Base-by-base conservation (phyloP, 2,329 filamentous ascomycete genomes). In the Cadophora sp. region DNA sequence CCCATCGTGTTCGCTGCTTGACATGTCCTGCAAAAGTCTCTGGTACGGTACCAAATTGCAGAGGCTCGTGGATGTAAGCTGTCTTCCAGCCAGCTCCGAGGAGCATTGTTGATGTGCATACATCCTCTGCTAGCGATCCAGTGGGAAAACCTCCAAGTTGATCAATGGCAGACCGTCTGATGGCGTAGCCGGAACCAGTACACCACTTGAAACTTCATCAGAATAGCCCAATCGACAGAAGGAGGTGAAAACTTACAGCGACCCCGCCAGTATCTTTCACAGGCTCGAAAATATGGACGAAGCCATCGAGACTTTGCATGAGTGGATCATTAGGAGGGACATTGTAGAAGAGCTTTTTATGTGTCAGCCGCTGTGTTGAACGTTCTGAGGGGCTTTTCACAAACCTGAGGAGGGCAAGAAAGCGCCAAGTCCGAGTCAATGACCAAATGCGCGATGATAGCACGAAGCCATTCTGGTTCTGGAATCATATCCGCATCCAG, bases 401-500 rank as follows among this genome's bases (percentile, higher is more conserved):
- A 30, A 30, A 30, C 27, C 79, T 78, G 86, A 9, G 85, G 85
- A 30, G 85, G 85, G 72, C 85, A 88, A 24, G 83, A 85, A 60
- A 88, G 80, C 59, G 84, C 85, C 80, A 87, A 81, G 74, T 84
- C 85, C 55, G 81, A 79, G 72, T 89, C 85, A 11, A 65, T 65
- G n/a, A 89, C 72, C 62, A 89, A 76, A 73, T 89, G 87, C 64
- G 87, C 85, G 24, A 89, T 76, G 18, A 86, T 74, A 45, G 85
- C 83, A 48, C 87, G 84, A n/a, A 89, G 80, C 85, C 87, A 90
- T 59, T 85, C 79, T 64, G 79, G 80, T 75, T 89, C 85, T 8
- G 87, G 85, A 76, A 90, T 89, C 88, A 90, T 90, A 74, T 91
- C 88, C 20, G 87, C 87, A 74, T 90, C 88, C 47, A 91, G 79